Evolutionary conservation across 2,329 filamentous ascomycete genomes (phyloP).

Genomic region (Colletotrichum chrysophilum): DNA sequence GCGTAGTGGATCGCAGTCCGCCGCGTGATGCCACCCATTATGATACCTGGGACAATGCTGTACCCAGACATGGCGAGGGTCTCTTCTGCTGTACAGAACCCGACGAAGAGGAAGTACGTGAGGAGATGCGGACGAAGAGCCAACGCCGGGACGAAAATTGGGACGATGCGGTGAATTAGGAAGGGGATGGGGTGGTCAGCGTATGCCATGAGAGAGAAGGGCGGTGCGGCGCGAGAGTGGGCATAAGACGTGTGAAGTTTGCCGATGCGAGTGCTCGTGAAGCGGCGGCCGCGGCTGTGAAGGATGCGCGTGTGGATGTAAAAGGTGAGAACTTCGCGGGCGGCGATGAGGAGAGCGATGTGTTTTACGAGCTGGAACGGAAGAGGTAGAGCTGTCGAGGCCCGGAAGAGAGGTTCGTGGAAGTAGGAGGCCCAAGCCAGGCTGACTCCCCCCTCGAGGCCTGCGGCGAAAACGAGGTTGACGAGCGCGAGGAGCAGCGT

Average conservation of each 20-base stretch:
- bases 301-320: conserved; percentile 75
- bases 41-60: conserved; percentile 57
- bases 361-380: conserved; percentile 61
- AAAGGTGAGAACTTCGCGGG: conserved; percentile 70
- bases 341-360: conserved; percentile 44
- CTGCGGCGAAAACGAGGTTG: conserved; percentile 51
- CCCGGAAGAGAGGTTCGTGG: conserved; percentile 48
- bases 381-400: conserved; percentile 53
- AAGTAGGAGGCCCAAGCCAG: conserved; percentile 39
- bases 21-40: conserved; percentile 55
- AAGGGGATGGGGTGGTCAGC: conserved; percentile 73
- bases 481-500: conserved; percentile 46
- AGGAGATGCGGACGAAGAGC: conserved; percentile 73
- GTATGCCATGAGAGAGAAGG: conserved; percentile 66
- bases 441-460: conserved; percentile 47
- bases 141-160: conserved; percentile 69
- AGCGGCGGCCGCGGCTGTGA: conserved; percentile 49
- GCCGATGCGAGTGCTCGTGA: conserved; percentile 36
- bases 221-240: conserved; percentile 60
- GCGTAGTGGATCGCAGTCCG: conserved; percentile 60
- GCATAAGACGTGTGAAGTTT: conserved; percentile 48
- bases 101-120: conserved; percentile 71
- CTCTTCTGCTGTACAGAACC: conserved; percentile 69
- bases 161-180: conserved; percentile 67
- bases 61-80: conserved; percentile 73